A percentile compares a stretch with the other conserved stretches of the same genome.
Evolutionary conservation across 345 rosid species (phyloP).

Genomic region (Populus ilicifolia): DNA sequence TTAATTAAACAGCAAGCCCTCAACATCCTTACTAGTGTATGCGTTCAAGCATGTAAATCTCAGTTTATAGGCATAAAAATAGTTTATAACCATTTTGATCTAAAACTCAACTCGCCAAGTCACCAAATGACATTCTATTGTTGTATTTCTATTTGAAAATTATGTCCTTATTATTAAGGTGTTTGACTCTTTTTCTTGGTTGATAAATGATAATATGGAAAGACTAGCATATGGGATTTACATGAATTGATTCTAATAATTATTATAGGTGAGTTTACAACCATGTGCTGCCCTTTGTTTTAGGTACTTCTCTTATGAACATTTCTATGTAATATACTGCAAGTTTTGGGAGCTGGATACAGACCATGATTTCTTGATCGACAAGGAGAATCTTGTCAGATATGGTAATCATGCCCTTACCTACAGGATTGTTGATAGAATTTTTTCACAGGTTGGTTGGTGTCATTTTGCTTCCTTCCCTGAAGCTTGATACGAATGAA

Average conservation of each 20-base stretch:
- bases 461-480: not conserved
- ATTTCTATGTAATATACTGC: slow-evolving; percentile 95
- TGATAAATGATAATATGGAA: not conserved
- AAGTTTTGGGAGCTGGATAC: slow-evolving; percentile 98
- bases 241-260: not conserved
- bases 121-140: not conserved
- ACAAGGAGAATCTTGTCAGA: slow-evolving; percentile 87
- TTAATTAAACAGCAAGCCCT: not conserved
- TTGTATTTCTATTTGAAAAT: not conserved
- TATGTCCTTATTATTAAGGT: not conserved
- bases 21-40: not conserved
- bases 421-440: slow-evolving; percentile 81
- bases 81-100: not conserved
- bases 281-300: slow-evolving; percentile 8
- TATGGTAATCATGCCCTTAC: slow-evolving; percentile 95
- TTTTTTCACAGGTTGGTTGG: slow-evolving; percentile 79
- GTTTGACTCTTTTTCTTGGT: not conserved
- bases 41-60: not conserved
- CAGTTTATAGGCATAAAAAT: not conserved
- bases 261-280: not conserved
- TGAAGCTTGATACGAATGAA: not conserved
- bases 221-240: not conserved
- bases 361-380: slow-evolving; percentile 92
- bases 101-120: not conserved
- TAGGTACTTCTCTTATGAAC: slow-evolving; percentile 94